phyloP scores from a whole-genome alignment of 2,329 filamentous ascomycete genomes.

The Trichophyton benhamiae region DNA sequence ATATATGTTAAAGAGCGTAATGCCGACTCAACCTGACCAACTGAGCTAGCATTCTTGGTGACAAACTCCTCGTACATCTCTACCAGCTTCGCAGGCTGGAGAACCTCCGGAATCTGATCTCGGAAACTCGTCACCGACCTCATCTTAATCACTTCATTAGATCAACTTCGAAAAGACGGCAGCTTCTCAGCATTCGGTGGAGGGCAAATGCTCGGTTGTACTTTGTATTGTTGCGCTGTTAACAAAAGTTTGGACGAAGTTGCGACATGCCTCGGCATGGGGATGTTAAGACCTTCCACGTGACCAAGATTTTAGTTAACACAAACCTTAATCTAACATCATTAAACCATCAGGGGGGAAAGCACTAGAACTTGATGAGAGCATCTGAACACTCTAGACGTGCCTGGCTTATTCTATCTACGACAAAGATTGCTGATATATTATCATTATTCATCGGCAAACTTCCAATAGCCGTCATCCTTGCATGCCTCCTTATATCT shows the following conservation, averaged over 20 bases:
- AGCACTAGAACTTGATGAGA: too few species aligned
- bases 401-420: too few species aligned
- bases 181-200: not conserved
- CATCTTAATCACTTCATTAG: slow-evolving; percentile 17
- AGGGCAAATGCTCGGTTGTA: not conserved
- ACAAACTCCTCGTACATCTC: slow-evolving; percentile 58
- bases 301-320: not conserved
- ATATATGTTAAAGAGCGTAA: slow-evolving; percentile 90
- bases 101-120: slow-evolving; percentile 19
- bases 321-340: too few species aligned
- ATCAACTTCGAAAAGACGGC: not conserved
- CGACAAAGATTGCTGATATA: too few species aligned
- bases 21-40: slow-evolving; percentile 89
- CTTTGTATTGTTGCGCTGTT: not conserved
- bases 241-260: not conserved
- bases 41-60: slow-evolving; percentile 83
- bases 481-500: slow-evolving; percentile 73
- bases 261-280: slow-evolving; percentile 1
- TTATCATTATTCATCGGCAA: slow-evolving; percentile 56
- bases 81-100: slow-evolving; percentile 31
- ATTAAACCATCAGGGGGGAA: too few species aligned
- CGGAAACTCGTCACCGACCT: slow-evolving; percentile 21
- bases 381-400: too few species aligned
- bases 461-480: slow-evolving; percentile 63
- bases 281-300: not conserved